Percentiles rank a stretch among this genome's conserved stretches.
Evolutionary conservation across 768 basidiomycete genomes (phyloP).

Genomic region (Auriculariales sp.): DNA sequence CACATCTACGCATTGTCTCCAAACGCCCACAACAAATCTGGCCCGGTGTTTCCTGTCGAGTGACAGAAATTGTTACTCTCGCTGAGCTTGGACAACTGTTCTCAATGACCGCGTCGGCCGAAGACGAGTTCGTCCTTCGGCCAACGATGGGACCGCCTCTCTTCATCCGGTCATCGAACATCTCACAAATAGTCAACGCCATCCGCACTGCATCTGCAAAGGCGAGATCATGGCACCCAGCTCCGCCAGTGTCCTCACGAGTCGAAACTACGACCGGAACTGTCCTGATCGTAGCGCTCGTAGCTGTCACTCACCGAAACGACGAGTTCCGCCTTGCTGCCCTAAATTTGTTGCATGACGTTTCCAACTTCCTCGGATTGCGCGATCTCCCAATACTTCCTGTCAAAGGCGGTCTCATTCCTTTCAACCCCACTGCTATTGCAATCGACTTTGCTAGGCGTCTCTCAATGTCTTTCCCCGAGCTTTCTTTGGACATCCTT

Average conservation of each 20-base stretch:
- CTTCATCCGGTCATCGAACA: conserved; percentile 18
- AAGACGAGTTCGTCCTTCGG: conserved; percentile 68
- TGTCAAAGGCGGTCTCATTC: conserved; percentile 47
- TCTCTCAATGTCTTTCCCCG: conserved; percentile 58
- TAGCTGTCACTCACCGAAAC: conserved; percentile 61
- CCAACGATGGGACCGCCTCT: conserved; percentile 50
- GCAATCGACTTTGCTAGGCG: conserved; percentile 54
- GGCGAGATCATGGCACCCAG: conserved; percentile 35
- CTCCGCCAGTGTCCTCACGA: conserved; percentile 43
- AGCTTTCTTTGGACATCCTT: conserved; percentile 77
- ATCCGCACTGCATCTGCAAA: conserved; percentile 64
- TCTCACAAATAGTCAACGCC: conserved; percentile 43
- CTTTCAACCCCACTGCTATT: conserved; percentile 49
- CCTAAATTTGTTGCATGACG: conserved; percentile 45
- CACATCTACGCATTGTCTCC: conserved; percentile 62
- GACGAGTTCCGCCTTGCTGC: conserved; percentile 67
- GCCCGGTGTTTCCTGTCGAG: conserved; percentile 51
- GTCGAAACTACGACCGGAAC: conserved; percentile 82
- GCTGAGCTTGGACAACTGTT: conserved; percentile 63
- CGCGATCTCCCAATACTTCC: background rate
- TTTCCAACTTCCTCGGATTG: background rate
- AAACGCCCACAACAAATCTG: conserved; percentile 55
- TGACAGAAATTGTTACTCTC: conserved; percentile 69
- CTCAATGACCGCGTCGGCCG: conserved; percentile 35
- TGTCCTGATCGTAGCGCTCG: conserved; percentile 69